phyloP scores from a whole-genome alignment of 1,284 basidiomycete species.

The Moesziomyces sp. region DNA sequence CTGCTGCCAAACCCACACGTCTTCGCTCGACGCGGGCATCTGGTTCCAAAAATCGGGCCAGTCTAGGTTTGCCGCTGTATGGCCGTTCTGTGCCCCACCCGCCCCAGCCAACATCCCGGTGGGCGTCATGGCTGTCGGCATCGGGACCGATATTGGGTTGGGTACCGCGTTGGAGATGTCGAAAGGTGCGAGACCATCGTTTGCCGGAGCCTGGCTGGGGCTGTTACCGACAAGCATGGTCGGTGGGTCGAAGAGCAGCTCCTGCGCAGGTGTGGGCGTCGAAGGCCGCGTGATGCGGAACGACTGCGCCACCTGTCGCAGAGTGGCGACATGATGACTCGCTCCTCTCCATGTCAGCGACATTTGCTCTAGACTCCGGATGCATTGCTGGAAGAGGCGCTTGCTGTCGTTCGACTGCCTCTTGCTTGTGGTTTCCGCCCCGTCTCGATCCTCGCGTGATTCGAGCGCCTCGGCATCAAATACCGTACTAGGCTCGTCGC shows the following conservation, averaged over 20 bases:
- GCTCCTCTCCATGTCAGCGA: slow-evolving; percentile 16
- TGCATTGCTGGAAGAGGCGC: slow-evolving; percentile 20
- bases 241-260: too few species aligned
- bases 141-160: too few species aligned
- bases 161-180: too few species aligned
- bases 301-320: slow-evolving; percentile 11
- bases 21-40: slow-evolving; percentile 17
- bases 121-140: too few species aligned
- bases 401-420: background rate
- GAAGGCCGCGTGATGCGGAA: slow-evolving; percentile 20
- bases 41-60: slow-evolving; percentile 19
- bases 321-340: slow-evolving; percentile 27
- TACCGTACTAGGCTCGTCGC: background rate
- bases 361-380: slow-evolving; percentile 16
- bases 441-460: background rate
- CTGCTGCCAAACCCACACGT: slow-evolving; percentile 14
- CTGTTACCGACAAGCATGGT: too few species aligned
- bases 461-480: background rate
- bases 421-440: background rate
- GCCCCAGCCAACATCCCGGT: too few species aligned
- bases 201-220: too few species aligned
- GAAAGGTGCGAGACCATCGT: too few species aligned
- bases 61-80: background rate
- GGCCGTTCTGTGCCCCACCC: background rate
- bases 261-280: background rate